Percentiles rank a stretch among this genome's conserved stretches.
phyloP scores from a whole-genome alignment of 306 rosid species.

The Clitoria ternatea region DNA sequence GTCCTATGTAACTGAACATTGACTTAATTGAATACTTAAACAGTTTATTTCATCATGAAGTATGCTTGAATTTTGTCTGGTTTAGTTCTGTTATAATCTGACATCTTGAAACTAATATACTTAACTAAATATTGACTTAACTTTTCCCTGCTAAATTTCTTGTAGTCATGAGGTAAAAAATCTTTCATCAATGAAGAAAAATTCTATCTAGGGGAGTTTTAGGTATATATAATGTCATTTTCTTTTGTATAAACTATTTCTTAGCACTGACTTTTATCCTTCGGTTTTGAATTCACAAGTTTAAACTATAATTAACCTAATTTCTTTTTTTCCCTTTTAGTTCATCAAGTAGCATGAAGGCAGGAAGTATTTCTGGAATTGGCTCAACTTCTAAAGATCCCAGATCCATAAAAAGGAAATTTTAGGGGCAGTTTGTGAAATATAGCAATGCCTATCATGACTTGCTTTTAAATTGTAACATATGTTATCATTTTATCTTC shows the following conservation, averaged over 20 bases:
- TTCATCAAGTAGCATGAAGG: conserved; percentile 39
- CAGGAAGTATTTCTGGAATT: conserved; percentile 32
- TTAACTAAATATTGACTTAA: conserved; percentile 12
- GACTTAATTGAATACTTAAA: too few species aligned
- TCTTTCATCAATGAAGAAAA: conserved; percentile 67
- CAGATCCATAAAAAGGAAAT: conserved; percentile 15
- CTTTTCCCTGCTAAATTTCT: neutral
- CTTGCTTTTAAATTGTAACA: conserved; percentile 22
- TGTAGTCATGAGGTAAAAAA: conserved; percentile 71
- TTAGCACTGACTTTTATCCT: neutral
- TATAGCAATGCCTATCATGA: conserved; percentile 27
- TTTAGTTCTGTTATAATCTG: neutral
- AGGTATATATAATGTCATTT: conserved; percentile 38
- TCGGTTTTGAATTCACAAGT: neutral
- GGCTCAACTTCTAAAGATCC: conserved; percentile 39
- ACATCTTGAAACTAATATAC: conserved; percentile 5
- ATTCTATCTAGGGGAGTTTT: conserved; percentile 33
- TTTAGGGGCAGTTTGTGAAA: conserved; percentile 10
- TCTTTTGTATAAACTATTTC: neutral
- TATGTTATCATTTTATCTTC: conserved; percentile 2
- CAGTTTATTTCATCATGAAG: neutral
- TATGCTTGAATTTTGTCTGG: neutral
- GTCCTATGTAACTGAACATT: neutral
- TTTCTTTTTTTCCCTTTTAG: conserved; percentile 20
- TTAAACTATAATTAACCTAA: neutral